These are phyloP conservation scores for Forsythia viridissima DNA, from an alignment of 257 asterid species.

Conservation along the genomic window DNA sequence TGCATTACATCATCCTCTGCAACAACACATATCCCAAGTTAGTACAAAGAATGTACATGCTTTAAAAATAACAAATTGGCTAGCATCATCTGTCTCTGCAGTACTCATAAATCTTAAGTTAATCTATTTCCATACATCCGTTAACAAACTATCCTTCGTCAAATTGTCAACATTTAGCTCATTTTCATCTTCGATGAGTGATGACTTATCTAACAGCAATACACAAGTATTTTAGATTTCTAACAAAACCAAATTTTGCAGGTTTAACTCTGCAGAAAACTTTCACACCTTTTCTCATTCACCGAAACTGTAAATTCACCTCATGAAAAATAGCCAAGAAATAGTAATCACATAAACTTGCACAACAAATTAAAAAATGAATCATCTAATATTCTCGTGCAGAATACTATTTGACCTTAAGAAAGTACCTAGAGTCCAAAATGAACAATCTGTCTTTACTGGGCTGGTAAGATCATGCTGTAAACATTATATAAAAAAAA, in stretches of 20 bases:
- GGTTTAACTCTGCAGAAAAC: background rate
- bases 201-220: background rate
- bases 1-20: conserved; percentile 94
- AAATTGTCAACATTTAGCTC: background rate
- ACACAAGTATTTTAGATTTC: background rate
- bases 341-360: background rate
- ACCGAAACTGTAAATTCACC: background rate
- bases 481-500: conserved; percentile 10
- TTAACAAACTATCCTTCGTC: conserved; percentile 4
- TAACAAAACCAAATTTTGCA: background rate
- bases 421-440: conserved; percentile 88
- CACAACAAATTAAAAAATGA: background rate
- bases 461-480: conserved; percentile 82
- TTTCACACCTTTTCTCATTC: background rate
- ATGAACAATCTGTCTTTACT: conserved; percentile 92
- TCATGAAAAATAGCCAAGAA: background rate
- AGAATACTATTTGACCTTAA: background rate
- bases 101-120: background rate
- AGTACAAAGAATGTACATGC: background rate
- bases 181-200: background rate
- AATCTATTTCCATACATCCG: background rate
- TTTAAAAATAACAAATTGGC: background rate
- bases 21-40: conserved; percentile 15
- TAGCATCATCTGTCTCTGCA: conserved; percentile 2
- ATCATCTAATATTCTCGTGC: background rate